These are phyloP conservation scores for Lyophyllum semitale DNA, from an alignment of 768 basidiomycete genomes.

Conservation along the genomic window DNA sequence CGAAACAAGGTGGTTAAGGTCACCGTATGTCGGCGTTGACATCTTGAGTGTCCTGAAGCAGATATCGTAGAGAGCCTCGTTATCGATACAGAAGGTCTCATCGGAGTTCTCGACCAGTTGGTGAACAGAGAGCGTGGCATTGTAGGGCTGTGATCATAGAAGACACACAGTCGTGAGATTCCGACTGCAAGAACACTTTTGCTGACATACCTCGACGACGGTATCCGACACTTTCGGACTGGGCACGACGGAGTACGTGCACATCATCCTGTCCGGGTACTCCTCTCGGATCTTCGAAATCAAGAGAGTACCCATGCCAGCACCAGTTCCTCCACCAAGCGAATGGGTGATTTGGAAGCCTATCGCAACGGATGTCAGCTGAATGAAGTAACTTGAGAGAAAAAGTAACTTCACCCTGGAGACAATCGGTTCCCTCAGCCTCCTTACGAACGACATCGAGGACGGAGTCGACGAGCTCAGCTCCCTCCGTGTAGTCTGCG, in stretches of 20 bases:
- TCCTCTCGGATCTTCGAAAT: conserved; percentile 99
- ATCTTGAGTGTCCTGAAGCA: conserved; percentile 98
- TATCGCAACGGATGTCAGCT: conserved; percentile 27
- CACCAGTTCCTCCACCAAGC: conserved; percentile 98
- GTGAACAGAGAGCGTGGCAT: conserved; percentile 97
- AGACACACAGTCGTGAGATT: neutral
- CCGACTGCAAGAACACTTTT: neutral
- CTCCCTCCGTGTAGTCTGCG: conserved; percentile 89
- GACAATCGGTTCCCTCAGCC: conserved; percentile 95
- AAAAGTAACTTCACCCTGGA: conserved; percentile 73
- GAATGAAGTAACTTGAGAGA: neutral
- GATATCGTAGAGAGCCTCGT: conserved; percentile 99
- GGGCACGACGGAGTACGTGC: conserved; percentile 98
- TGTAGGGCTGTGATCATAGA: conserved; percentile 75
- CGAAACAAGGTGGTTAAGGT: conserved; percentile 97
- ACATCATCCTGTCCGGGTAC: conserved; percentile 99
- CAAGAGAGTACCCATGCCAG: conserved; percentile 98
- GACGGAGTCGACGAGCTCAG: conserved; percentile 97
- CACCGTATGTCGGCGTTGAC: conserved; percentile 92
- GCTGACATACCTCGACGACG: conserved; percentile 79
- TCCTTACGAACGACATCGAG: conserved; percentile 99
- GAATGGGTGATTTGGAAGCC: conserved; percentile 99
- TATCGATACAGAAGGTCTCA: conserved; percentile 99
- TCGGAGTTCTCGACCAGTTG: conserved; percentile 99
- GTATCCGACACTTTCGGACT: conserved; percentile 98